Evolutionary conservation across 257 asterid genomes (phyloP).

Genomic region (Nicotiana sylvestris): DNA sequence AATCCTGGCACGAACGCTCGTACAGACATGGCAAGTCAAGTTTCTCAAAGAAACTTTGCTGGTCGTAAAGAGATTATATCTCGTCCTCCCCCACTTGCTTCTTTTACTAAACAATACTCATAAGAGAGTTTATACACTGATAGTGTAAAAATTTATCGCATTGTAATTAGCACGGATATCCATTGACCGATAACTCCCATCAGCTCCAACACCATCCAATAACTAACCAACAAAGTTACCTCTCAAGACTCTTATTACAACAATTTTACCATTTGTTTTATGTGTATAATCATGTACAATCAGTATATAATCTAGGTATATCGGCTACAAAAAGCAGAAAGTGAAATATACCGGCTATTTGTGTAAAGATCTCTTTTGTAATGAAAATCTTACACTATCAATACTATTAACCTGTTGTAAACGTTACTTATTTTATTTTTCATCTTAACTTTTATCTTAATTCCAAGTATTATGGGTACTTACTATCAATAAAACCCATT

Average conservation of each 20-base stretch:
- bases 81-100: background rate
- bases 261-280: too few species aligned
- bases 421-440: too few species aligned
- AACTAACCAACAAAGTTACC: too few species aligned
- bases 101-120: background rate
- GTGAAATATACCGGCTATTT: too few species aligned
- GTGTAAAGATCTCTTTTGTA: too few species aligned
- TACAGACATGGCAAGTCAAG: background rate
- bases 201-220: too few species aligned
- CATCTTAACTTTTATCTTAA: background rate
- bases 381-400: background rate
- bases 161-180: background rate
- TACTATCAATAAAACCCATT: too few species aligned
- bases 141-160: background rate
- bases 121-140: background rate
- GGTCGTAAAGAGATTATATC: background rate
- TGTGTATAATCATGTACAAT: too few species aligned
- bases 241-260: too few species aligned
- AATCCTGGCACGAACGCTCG: constrained; percentile 8
- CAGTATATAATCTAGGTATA: too few species aligned
- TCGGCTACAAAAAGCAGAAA: too few species aligned
- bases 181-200: background rate
- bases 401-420: background rate
- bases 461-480: background rate
- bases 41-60: background rate